These are phyloP conservation scores for Taxillus chinensis DNA, from an alignment of 164 flowering plant genomes.

Conservation along the genomic window DNA sequence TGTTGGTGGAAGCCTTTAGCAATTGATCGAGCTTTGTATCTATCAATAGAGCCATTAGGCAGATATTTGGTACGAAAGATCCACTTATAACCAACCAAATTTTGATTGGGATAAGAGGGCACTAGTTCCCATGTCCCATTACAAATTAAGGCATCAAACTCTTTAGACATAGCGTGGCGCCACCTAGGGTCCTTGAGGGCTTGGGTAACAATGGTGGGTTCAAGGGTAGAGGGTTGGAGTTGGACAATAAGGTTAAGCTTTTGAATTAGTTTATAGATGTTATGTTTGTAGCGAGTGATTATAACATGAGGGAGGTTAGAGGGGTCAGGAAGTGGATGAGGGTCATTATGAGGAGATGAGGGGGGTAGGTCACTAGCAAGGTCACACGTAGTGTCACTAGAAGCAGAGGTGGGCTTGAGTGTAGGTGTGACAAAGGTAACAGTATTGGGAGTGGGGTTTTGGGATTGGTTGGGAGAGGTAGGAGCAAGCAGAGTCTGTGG, in stretches of 20 bases:
- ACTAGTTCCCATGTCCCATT: constrained; percentile 6
- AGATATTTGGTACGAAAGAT: too few relatives aligned
- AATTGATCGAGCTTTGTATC: constrained; percentile 2
- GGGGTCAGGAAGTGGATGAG: background rate
- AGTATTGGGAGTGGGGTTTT: background rate
- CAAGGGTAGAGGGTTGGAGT: background rate
- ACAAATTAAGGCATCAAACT: constrained; percentile 7
- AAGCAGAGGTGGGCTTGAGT: background rate
- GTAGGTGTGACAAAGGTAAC: background rate
- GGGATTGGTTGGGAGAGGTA: background rate
- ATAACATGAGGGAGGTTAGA: background rate
- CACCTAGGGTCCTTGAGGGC: background rate
- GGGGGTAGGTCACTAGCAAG: background rate
- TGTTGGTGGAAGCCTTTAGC: constrained; percentile 7
- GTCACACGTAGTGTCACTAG: too few relatives aligned
- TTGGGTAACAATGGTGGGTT: background rate
- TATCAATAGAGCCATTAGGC: background rate
- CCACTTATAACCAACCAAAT: background rate
- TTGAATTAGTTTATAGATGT: background rate
- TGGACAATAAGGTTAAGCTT: background rate
- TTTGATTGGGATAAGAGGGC: background rate
- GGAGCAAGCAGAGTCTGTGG: background rate
- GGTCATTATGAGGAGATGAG: background rate
- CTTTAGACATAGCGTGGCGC: background rate
- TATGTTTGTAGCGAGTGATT: background rate